Evolutionary conservation across 345 rosid species (phyloP).

Genomic region (Boechera stricta): DNA sequence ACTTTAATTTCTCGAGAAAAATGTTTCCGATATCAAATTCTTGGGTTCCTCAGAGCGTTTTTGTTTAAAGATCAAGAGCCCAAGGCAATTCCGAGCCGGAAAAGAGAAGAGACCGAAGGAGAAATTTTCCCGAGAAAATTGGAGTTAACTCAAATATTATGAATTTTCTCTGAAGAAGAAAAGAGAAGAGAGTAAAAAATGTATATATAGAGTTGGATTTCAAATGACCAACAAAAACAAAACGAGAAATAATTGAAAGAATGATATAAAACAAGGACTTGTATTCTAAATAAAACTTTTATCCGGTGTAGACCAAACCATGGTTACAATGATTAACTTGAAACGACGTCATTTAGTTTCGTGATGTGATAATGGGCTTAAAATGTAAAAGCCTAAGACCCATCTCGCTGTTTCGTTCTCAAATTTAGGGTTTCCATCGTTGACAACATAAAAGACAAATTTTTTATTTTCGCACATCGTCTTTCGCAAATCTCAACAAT

Average conservation of each 20-base stretch:
- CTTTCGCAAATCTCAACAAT: slow-evolving; percentile 29
- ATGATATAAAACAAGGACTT: neutral
- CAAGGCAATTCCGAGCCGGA: neutral
- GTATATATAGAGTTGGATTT: neutral
- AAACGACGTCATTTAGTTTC: too few relatives aligned
- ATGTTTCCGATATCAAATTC: neutral
- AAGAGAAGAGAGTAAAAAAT: neutral
- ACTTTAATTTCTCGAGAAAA: slow-evolving; percentile 18
- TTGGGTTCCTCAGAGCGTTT: neutral
- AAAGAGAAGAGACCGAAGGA: neutral
- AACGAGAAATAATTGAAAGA: neutral
- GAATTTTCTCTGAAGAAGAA: neutral
- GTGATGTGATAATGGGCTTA: slow-evolving; percentile 16
- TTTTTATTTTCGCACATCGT: neutral
- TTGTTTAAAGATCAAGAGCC: slow-evolving; percentile 5
- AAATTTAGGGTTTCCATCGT: slow-evolving; percentile 36
- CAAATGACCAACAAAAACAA: too few relatives aligned
- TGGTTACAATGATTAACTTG: too few relatives aligned
- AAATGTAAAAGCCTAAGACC: slow-evolving; percentile 3
- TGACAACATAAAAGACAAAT: neutral
- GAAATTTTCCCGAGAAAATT: slow-evolving; percentile 7
- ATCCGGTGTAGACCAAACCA: too few relatives aligned
- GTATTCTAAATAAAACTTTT: neutral
- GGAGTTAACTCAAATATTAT: neutral
- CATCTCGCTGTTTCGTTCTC: neutral